phyloP scores from a whole-genome alignment of 495 filamentous ascomycete species.

The Glutinoglossum americanum region DNA sequence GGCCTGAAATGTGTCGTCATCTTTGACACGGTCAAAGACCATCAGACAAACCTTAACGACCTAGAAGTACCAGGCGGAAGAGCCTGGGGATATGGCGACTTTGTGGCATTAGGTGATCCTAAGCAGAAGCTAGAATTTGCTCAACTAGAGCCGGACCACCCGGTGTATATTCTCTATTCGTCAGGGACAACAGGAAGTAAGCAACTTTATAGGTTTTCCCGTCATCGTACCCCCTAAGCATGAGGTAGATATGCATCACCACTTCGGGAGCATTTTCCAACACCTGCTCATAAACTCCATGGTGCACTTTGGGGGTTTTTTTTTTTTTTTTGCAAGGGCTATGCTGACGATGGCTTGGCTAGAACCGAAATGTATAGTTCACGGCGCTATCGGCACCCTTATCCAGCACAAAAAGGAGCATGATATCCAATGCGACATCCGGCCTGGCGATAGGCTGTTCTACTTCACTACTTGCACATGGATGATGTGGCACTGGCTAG shows the following conservation, averaged over 20 bases:
- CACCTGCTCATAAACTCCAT: too few species aligned
- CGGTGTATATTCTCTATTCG: conserved; percentile 75
- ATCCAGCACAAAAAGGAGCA: conserved; percentile 94
- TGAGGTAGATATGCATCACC: background rate
- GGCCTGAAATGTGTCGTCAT: conserved; percentile 44
- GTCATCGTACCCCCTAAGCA: background rate
- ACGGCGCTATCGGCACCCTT: conserved; percentile 68
- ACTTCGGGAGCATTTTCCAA: too few species aligned
- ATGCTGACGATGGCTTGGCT: background rate
- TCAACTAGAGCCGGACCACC: conserved; percentile 60
- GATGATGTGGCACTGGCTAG: conserved; percentile 98
- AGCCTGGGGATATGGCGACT: conserved; percentile 28
- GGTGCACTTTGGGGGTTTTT: background rate
- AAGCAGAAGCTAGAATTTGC: conserved; percentile 35
- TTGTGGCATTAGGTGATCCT: conserved; percentile 20
- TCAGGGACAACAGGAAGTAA: conserved; percentile 56
- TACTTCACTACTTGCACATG: conserved; percentile 84
- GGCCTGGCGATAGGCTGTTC: conserved; percentile 40
- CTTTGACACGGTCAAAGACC: conserved; percentile 34
- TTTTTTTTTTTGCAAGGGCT: background rate
- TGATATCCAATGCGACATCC: conserved; percentile 58
- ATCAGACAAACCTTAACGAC: conserved; percentile 29
- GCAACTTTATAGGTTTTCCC: background rate
- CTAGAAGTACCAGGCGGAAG: conserved; percentile 8
- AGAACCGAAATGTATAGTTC: conserved; percentile 79